Evolutionary conservation across 1,284 basidiomycete species (phyloP).

Genomic region (Ceratobasidium sp.): DNA sequence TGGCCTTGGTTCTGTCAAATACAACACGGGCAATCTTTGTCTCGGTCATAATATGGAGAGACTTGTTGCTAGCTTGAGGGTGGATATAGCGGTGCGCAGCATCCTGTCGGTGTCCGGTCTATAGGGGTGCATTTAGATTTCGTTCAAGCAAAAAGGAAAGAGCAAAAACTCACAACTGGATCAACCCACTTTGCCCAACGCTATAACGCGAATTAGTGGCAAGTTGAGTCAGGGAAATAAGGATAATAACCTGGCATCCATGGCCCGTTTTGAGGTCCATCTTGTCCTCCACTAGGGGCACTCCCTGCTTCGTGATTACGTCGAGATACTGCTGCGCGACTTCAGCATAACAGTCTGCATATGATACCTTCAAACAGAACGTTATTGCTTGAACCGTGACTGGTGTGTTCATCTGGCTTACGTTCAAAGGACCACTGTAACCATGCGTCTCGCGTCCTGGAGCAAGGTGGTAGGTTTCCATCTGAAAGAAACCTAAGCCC

Average conservation of each 20-base stretch:
- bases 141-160: too few relatives aligned
- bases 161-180: constrained; percentile 1
- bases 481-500: background rate
- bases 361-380: constrained; percentile 11
- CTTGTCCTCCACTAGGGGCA: constrained; percentile 34
- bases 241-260: constrained; percentile 27
- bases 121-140: background rate
- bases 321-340: constrained; percentile 33
- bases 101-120: constrained; percentile 40
- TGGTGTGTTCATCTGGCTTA: background rate
- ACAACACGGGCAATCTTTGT: constrained; percentile 22
- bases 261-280: constrained; percentile 35
- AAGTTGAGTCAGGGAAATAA: too few relatives aligned
- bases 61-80: constrained; percentile 21
- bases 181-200: constrained; percentile 30
- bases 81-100: constrained; percentile 39
- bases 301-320: constrained; percentile 5
- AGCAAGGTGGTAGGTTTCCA: constrained; percentile 39
- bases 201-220: too few relatives aligned
- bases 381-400: background rate
- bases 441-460: constrained; percentile 25
- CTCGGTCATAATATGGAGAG: constrained; percentile 25
- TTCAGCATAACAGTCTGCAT: constrained; percentile 6
- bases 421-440: constrained; percentile 36
- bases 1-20: constrained; percentile 39